Evolutionary conservation across 371 early-diverging fungal species (phyloP).

Genomic region (Circinella umbellata): DNA sequence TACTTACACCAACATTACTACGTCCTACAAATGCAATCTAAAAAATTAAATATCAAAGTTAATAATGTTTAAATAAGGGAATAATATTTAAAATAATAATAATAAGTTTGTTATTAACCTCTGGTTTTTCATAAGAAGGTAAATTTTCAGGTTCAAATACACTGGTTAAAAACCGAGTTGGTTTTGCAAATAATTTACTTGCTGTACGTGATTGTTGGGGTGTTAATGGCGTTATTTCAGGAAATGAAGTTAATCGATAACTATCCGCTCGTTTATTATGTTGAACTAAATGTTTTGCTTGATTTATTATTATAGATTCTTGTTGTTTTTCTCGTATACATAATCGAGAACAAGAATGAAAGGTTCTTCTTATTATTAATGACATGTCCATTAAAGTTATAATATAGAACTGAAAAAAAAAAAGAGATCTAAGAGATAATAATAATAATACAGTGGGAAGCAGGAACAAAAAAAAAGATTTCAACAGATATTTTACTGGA

Average conservation of each 20-base stretch:
- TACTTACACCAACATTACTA: conserved; percentile 73
- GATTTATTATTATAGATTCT: not conserved
- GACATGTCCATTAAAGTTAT: no score
- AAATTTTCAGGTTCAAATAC: conserved; percentile 35
- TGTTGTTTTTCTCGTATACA: not conserved
- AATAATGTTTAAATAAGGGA: no score
- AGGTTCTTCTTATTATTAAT: no score
- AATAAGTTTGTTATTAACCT: conserved; percentile 24
- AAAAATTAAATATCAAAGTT: not conserved
- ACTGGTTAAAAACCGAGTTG: conserved; percentile 48
- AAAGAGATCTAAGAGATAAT: no score
- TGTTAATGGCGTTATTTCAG: conserved; percentile 25
- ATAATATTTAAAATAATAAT: no score
- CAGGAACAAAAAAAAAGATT: no score
- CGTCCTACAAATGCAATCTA: conserved; percentile 79
- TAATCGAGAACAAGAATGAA: no score
- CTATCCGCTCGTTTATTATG: not conserved
- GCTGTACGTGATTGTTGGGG: conserved; percentile 28
- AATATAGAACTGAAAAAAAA: no score
- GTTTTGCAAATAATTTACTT: conserved; percentile 40
- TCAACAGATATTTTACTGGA: no score
- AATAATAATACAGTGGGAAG: no score
- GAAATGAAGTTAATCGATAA: conserved; percentile 31
- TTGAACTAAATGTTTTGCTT: not conserved
- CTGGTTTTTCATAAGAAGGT: conserved; percentile 33